Conservation (phyloP, 345 rosid species). For the Cardamine occulta region DNA sequence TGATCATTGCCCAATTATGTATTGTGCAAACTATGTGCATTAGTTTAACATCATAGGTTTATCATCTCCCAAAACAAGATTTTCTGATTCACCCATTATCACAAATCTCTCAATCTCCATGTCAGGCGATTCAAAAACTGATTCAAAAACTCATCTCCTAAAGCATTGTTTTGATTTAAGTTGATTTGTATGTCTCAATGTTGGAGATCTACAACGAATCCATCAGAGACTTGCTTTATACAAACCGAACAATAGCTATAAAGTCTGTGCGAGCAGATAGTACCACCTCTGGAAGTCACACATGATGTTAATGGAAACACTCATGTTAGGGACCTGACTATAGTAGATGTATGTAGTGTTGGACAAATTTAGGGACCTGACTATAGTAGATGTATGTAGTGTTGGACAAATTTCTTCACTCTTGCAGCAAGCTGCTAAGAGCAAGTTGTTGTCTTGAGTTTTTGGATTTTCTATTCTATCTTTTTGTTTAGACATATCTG, state of each 20-base stretch:
- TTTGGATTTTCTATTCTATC: background rate
- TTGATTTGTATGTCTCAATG: constrained; percentile 74
- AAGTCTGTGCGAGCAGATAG: constrained; percentile 54
- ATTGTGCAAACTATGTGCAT: no score
- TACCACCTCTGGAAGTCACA: constrained; percentile 67
- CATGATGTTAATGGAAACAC: constrained; percentile 87
- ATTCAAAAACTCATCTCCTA: no score
- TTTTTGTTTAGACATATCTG: background rate
- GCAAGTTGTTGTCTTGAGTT: constrained; percentile 64
- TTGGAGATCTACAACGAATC: constrained; percentile 94
- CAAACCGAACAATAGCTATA: constrained; percentile 48
- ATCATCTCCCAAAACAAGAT: no score
- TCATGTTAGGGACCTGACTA: constrained; percentile 77
- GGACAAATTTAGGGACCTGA: constrained; percentile 30
- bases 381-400: no score
- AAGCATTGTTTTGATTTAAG: background rate
- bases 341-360: constrained; percentile 78
- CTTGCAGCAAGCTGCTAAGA: constrained; percentile 80
- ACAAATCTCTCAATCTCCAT: no score
- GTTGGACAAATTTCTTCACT: constrained; percentile 61
- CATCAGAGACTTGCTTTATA: constrained; percentile 72
- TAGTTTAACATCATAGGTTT: no score
- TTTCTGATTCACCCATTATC: no score
- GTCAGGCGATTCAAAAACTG: no score
- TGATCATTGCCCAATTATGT: no score